Evolutionary conservation across 83 land plant species (phyloP), one percentile per base, ranked within the genome.

Genomic region (Isoetes engelmannii): DNA sequence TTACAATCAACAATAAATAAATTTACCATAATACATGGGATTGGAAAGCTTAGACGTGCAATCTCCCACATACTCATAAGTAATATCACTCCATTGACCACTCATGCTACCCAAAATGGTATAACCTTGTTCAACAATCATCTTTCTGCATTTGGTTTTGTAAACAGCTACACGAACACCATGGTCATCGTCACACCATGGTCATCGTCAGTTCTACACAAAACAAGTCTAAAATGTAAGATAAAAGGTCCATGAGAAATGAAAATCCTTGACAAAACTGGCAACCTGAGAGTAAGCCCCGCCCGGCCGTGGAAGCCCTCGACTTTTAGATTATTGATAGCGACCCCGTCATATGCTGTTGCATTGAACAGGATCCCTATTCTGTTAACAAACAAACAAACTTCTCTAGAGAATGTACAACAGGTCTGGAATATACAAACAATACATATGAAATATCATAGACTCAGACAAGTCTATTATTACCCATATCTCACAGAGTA

Each of bases 11-110:
- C n/a, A n/a, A n/a, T n/a, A n/a, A n/a, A n/a, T n/a, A n/a, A n/a
- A n/a, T n/a, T n/a, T n/a, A n/a, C n/a, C 57, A 61, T 74, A 74
- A 47, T 75, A 80, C 82, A 80, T 80, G 20, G 82, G 82, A 68
- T 80, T 53, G 3, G 79, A 78, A 3, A 80, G 13, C 46, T 80
- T 80, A 57, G 75, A 80, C 5, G 79, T 71, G 28, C 79, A 56
- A 17, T 41, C 51, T 17, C 79, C 78, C 3, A 21, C 54, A 20
- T 48, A 37, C 9, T 37, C 17, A 5, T 78, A 74, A 0, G 68
- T 21, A 4, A 80, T 6, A 48, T 80, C 82, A 42, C 79, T 80
- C 82, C 82, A 80, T 47, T 80, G 82, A 44, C 75, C 82, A 0
- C 82, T 78, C 4, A 71, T 59, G 57, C 70, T 76, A 41, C 78